Evolutionary conservation across 495 filamentous ascomycete genomes (phyloP), one percentile per base, ranked within the genome.

Genomic region (Sphaerosporella brunnea): DNA sequence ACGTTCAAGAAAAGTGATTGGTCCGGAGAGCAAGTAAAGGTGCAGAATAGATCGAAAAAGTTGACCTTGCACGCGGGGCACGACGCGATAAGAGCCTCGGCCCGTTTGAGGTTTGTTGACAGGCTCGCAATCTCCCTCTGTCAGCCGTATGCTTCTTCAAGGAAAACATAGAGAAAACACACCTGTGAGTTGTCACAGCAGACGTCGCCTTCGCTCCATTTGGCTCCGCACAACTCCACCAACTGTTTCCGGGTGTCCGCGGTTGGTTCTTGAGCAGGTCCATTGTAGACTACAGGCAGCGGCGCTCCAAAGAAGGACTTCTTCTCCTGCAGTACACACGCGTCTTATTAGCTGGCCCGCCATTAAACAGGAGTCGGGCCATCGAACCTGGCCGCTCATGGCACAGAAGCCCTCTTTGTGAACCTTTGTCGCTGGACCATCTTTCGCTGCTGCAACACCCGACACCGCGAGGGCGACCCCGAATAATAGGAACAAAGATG

Each of bases 1-100:
- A 97, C 80, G 59, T 97, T 97, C 59, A 96, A 67, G 56, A 97
- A 97, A 1, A 94, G 69, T 3, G 84, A 93, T 63, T 97, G 90
- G 59, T 96, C 79, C 7, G 92, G 87, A 8, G 92, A 96, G 68
- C 90, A 97, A 16, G 86, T 95, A 53, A 97, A 93, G 3, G 84
- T 85, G 66, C 90, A 97, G 59, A 97, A 97, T 36, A 92, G 73
- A 68, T 96, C 86, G 71, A 81, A 94, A 65, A 97, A 97, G 66
- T 97, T 97, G 45, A 80, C 78, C 65, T 84, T 86, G 70, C 90
- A 97, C 21, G 90, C 90, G 10, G 90, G 90, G 65, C 90, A 97
- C 19, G 84, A 79, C 23, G 82, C 72, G 59, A 96, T 94, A 51
- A 97, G 79, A 44, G 75, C 70, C 56, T 87, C 82, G 1, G 84